Evolutionary conservation across 1,139 yeast genomes (phyloP).

Genomic region (Candida tetrigidarum): DNA sequence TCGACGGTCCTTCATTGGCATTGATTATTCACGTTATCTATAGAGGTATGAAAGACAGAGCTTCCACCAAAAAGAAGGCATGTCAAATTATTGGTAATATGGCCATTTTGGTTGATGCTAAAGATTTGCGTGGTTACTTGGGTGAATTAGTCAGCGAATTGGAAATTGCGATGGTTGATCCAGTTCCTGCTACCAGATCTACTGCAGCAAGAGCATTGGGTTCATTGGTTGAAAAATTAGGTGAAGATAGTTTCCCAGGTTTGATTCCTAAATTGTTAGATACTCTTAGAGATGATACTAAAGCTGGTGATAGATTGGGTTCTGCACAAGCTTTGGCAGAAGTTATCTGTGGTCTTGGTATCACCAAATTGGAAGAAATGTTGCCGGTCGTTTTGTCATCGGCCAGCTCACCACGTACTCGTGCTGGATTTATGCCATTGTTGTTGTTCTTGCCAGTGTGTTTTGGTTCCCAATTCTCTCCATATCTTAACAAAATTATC

Average conservation of each 20-base stretch:
- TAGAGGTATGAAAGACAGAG: conserved; percentile 93
- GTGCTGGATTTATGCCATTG: conserved; percentile 94
- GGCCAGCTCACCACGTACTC: conserved; percentile 66
- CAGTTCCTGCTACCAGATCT: conserved; percentile 96
- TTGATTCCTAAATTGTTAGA: conserved; percentile 80
- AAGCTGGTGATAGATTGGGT: conserved; percentile 92
- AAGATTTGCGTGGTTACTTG: conserved; percentile 85
- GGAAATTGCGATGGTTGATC: conserved; percentile 96
- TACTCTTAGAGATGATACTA: conserved; percentile 78
- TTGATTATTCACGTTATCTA: conserved; percentile 92
- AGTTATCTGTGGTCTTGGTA: conserved; percentile 89
- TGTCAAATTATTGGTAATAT: conserved; percentile 98
- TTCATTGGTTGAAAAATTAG: conserved; percentile 91
- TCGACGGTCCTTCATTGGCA: conserved; percentile 98
- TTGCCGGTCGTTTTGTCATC: conserved; percentile 80
- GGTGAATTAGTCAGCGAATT: conserved; percentile 77
- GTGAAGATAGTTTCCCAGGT: conserved; percentile 95
- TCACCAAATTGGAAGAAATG: conserved; percentile 83
- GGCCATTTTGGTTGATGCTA: conserved; percentile 92
- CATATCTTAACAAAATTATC: conserved; percentile 81
- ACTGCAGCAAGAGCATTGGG: conserved; percentile 98
- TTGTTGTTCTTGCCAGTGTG: conserved; percentile 91
- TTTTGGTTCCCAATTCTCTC: conserved; percentile 91
- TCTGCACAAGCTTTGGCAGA: conserved; percentile 98
- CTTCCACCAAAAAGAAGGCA: conserved; percentile 93